Conservation (phyloP, 495 filamentous ascomycete species). For the Neurospora africana region DNA sequence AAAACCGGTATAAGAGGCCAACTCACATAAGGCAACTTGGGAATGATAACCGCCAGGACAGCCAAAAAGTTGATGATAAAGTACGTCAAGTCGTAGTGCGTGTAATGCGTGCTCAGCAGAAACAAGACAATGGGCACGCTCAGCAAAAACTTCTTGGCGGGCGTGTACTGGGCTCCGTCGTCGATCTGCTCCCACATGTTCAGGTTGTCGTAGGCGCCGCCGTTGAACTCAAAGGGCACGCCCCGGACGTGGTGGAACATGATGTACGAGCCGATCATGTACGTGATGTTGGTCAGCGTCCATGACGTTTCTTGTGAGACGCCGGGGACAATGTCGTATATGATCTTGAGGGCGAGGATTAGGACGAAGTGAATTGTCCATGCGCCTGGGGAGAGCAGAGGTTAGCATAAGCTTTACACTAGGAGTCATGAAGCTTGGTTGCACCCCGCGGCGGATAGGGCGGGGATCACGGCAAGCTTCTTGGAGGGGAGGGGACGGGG, state of each 20-base stretch:
- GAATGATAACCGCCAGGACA: conserved; percentile 82
- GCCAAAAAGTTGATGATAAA: conserved; percentile 96
- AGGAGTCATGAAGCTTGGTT: not conserved
- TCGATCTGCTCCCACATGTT: conserved; percentile 99
- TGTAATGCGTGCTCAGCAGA: conserved; percentile 94
- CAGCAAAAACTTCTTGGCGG: conserved; percentile 94
- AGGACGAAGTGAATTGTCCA: conserved; percentile 95
- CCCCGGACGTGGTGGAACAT: conserved; percentile 99
- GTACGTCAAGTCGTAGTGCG: conserved; percentile 91
- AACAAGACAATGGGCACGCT: conserved; percentile 91
- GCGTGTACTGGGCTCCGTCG: conserved; percentile 97
- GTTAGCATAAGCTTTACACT: conserved; percentile 3
- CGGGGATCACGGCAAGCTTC: not conserved
- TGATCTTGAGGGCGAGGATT: conserved; percentile 81
- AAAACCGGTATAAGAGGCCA: not conserved
- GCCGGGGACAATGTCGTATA: conserved; percentile 90
- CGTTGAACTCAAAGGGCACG: conserved; percentile 97
- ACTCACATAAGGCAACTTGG: conserved; percentile 88
- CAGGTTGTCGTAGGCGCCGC: conserved; percentile 96
- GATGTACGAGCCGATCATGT: conserved; percentile 96
- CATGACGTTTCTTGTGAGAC: conserved; percentile 95
- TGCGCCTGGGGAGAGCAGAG: conserved; percentile 52
- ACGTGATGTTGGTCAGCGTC: conserved; percentile 97
- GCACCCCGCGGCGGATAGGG: not conserved
- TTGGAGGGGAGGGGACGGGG: not conserved